A percentile compares a stretch with the other conserved stretches of the same genome.
Conservation (phyloP, 257 asterid genomes). For the Fraxinus quadrangulata region DNA sequence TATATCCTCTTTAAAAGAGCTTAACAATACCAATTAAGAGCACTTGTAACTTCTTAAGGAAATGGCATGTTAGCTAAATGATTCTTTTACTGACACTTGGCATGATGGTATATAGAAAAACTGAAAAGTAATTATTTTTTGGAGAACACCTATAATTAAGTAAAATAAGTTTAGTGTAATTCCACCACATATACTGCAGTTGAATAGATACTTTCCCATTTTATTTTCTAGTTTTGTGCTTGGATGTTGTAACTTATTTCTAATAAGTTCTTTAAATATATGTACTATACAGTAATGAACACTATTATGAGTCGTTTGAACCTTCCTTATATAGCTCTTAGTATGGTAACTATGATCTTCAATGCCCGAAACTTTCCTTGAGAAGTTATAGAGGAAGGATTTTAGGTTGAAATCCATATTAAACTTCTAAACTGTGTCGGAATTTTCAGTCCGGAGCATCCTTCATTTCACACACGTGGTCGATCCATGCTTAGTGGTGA, state of each 20-base stretch:
- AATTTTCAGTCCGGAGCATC: constrained; percentile 88
- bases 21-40: not conserved
- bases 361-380: constrained; percentile 8
- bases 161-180: not conserved
- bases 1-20: not conserved
- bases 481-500: constrained; percentile 81
- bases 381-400: constrained; percentile 13
- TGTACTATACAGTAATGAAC: constrained; percentile 2
- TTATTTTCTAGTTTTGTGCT: not conserved
- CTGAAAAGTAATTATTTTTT: not conserved
- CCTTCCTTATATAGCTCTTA: constrained; percentile 1
- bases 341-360: constrained; percentile 3
- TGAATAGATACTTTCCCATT: not conserved
- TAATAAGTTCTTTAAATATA: constrained; percentile 1
- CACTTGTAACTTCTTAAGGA: not conserved
- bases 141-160: not conserved
- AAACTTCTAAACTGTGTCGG: constrained; percentile 26
- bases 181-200: not conserved
- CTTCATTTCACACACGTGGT: constrained; percentile 56
- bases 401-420: constrained; percentile 20
- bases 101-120: not conserved
- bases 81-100: not conserved
- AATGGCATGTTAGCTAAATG: not conserved
- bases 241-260: not conserved
- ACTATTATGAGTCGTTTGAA: constrained; percentile 11